Base-by-base conservation (phyloP, 352 stramenopile genomes). In the Phytophthora colocasiae region DNA sequence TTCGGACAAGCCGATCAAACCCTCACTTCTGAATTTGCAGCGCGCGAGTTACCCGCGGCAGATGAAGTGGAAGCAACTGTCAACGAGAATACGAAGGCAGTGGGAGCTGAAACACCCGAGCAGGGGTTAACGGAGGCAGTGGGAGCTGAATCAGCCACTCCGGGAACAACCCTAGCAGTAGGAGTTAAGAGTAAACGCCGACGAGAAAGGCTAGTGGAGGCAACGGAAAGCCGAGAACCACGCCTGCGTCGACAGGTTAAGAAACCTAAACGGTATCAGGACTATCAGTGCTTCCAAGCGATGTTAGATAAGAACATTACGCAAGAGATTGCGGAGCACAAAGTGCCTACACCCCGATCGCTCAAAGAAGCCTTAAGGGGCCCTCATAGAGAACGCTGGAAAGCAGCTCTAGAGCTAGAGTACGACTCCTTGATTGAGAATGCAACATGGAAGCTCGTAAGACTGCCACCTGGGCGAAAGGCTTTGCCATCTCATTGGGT, bases 291-390 rank as follows among this genome's bases (percentile, higher is more conserved):
- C 24, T 66, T 55, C 11, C 49, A 66, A 24, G 49, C 39, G 34
- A 44, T 41, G 7, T 12, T 59, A 8, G 32, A 66, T 17, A 54
- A 58, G 26, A 45, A 14, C 39, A 22, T 58, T 17, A 27, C 47
- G 7, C 15, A 52, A 4, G 57, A 65, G 2, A 36, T 53, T 2
- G 19, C 39, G 6, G 38, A 46, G 34, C 39, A 65, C 27, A 57
- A 64, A 44, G 41, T 58, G 8, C 47, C 40, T 14, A 46, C 39
- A 9, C 57, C 36, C 11, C 36, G 24, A 24, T 26, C 39, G 19
- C 38, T 58, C 15, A 64, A n/a, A n/a, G n/a, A 64, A 43, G 57
- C 47, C 9, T 50, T 65, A 15, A 50, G 58, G 38, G n/a, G n/a
- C n/a, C n/a, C n/a, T n/a, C n/a, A n/a, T n/a, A n/a, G n/a, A n/a